Evolutionary conservation across 2,329 filamentous ascomycete species (phyloP).

Genomic region (Aulographum hederae): DNA sequence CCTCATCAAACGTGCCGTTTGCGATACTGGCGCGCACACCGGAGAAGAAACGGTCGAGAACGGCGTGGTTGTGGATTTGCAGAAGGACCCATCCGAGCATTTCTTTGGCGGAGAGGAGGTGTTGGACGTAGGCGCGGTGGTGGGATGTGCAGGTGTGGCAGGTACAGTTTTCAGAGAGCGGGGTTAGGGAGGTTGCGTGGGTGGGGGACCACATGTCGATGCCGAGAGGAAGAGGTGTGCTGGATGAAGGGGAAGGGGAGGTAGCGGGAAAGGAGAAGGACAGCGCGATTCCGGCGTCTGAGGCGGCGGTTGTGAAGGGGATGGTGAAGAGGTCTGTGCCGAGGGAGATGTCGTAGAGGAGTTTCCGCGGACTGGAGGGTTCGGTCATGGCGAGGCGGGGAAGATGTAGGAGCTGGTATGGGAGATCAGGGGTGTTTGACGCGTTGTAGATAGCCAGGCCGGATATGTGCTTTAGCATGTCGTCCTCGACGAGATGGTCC

Average conservation of each 20-base stretch:
- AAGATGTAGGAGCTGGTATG: slow-evolving; percentile 38
- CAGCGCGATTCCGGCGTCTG: slow-evolving; percentile 73
- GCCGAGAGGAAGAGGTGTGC: slow-evolving; percentile 36
- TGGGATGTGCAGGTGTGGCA: slow-evolving; percentile 78
- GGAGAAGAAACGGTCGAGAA: slow-evolving; percentile 55
- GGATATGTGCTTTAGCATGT: slow-evolving; percentile 35
- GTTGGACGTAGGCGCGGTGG: slow-evolving; percentile 72
- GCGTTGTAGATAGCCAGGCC: slow-evolving; percentile 66
- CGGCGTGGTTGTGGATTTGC: slow-evolving; percentile 76
- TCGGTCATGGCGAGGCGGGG: slow-evolving; percentile 59
- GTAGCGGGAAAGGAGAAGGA: slow-evolving; percentile 53
- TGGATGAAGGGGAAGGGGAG: slow-evolving; percentile 3
- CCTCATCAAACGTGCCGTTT: slow-evolving; percentile 33
- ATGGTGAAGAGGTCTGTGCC: slow-evolving; percentile 68
- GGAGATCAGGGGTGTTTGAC: slow-evolving; percentile 47
- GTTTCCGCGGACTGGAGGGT: slow-evolving; percentile 51
- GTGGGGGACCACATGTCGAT: slow-evolving; percentile 53
- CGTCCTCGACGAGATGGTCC: slow-evolving; percentile 48
- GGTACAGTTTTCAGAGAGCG: slow-evolving; percentile 44
- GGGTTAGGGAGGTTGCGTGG: slow-evolving; percentile 42
- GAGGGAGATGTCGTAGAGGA: slow-evolving; percentile 56
- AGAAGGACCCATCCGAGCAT: slow-evolving; percentile 93
- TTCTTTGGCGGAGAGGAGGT: slow-evolving; percentile 76
- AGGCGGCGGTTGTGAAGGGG: slow-evolving; percentile 54
- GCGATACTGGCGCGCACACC: slow-evolving; percentile 48